A percentile compares a stretch with the other conserved stretches of the same genome.
These are phyloP conservation scores for Berkeleyomyces rouxiae DNA, from an alignment of 2,329 filamentous ascomycete genomes.

Conservation along the genomic window DNA sequence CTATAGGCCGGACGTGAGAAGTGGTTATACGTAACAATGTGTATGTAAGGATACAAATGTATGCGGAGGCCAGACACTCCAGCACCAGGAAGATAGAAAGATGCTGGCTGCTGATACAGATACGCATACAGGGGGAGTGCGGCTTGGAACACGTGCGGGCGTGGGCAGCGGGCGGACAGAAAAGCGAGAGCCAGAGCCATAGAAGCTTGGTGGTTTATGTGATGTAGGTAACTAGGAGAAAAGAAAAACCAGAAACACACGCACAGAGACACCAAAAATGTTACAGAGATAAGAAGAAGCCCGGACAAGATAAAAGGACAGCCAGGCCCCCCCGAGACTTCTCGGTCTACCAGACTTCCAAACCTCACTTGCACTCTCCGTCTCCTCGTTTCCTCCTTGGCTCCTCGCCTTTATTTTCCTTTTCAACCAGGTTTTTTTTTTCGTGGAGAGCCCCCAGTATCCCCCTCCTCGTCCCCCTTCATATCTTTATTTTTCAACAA, in stretches of 20 bases:
- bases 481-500: not conserved
- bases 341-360: not conserved
- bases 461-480: not conserved
- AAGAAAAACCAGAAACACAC: not conserved
- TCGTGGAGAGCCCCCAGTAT: not conserved
- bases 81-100: not conserved
- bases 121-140: not conserved
- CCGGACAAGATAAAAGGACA: not conserved
- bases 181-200: not conserved
- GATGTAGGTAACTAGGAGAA: not conserved
- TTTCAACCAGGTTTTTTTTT: not conserved
- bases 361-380: not conserved
- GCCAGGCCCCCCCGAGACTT: not conserved
- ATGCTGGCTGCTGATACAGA: not conserved
- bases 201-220: not conserved
- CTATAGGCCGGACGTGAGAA: not conserved
- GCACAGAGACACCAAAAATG: not conserved
- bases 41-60: not conserved
- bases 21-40: not conserved
- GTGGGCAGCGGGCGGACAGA: not conserved
- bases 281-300: not conserved
- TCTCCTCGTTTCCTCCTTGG: not conserved
- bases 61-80: not conserved
- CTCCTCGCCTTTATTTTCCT: not conserved
- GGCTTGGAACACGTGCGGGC: not conserved